phyloP scores from a whole-genome alignment of 371 early-diverging fungal species.

The Mortierella sp. region DNA sequence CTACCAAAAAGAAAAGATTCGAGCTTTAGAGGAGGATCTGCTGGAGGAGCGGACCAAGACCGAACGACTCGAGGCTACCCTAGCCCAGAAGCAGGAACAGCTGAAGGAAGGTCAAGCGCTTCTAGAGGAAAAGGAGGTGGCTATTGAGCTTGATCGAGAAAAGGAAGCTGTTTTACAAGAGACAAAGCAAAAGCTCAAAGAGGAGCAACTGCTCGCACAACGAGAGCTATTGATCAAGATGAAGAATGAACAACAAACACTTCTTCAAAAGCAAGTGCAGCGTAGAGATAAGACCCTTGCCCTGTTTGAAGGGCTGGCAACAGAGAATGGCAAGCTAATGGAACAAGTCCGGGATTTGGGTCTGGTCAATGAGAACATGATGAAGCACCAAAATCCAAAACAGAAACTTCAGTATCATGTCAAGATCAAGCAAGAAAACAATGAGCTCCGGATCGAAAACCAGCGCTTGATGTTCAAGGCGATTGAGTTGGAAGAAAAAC shows the following conservation, averaged over 20 bases:
- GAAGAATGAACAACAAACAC: conserved; percentile 45
- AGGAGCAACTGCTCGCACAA: conserved; percentile 44
- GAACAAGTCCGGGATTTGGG: conserved; percentile 51
- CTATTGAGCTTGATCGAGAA: conserved; percentile 3
- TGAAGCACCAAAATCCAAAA: conserved; percentile 57
- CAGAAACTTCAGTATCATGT: conserved; percentile 60
- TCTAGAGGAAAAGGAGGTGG: conserved; percentile 23
- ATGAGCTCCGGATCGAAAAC: conserved; percentile 54
- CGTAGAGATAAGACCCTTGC: conserved; percentile 44
- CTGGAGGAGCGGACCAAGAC: conserved; percentile 24
- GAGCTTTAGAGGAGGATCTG: conserved; percentile 39
- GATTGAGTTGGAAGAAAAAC: conserved; percentile 47
- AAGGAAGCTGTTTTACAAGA: conserved; percentile 20
- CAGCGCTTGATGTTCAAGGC: conserved; percentile 51
- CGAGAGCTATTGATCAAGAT: conserved; percentile 36
- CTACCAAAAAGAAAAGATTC: conserved; percentile 43
- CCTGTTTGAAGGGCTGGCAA: conserved; percentile 48
- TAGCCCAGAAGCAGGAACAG: conserved; percentile 38
- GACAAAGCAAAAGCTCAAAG: conserved; percentile 36
- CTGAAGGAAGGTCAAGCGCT: conserved; percentile 13
- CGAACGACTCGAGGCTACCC: conserved; percentile 26
- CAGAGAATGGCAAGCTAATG: conserved; percentile 56
- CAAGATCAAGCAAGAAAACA: conserved; percentile 61
- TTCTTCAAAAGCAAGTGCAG: conserved; percentile 30
- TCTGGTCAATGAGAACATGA: conserved; percentile 46